Percentiles rank a stretch among this genome's conserved stretches.
These are phyloP conservation scores for Lipomyces orientalis DNA, from an alignment of 805 yeast species.

Conservation along the genomic window DNA sequence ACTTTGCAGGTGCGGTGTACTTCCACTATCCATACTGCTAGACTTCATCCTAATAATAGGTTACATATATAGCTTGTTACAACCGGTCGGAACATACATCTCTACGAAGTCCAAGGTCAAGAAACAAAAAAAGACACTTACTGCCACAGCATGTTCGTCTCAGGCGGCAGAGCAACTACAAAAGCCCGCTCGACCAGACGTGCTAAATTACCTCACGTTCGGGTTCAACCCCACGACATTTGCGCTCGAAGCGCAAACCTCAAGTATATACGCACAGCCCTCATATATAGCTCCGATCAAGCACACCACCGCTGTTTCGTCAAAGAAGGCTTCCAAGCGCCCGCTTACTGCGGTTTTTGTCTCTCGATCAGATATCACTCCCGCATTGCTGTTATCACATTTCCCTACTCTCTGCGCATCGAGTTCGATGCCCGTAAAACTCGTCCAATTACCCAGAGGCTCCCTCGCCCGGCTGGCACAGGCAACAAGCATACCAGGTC, in stretches of 20 bases:
- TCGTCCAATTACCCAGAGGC: conserved; percentile 30
- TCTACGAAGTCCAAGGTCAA: conserved; percentile 8
- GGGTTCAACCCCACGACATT: conserved; percentile 31
- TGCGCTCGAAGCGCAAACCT: conserved; percentile 30
- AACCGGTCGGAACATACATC: conserved; percentile 19
- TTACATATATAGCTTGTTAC: conserved; percentile 12
- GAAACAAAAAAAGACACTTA: neutral
- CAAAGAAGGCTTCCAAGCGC: conserved; percentile 5
- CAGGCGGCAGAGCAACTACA: neutral
- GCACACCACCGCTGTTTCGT: neutral
- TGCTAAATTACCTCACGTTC: conserved; percentile 22
- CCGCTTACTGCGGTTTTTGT: conserved; percentile 36
- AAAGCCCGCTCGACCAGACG: conserved; percentile 16
- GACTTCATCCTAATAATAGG: neutral
- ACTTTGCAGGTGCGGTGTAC: conserved; percentile 15
- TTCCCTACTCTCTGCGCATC: conserved; percentile 36
- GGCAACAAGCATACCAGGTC: conserved; percentile 21
- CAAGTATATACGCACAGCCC: conserved; percentile 8
- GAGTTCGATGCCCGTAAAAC: conserved; percentile 22
- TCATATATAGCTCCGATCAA: neutral
- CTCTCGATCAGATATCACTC: conserved; percentile 37
- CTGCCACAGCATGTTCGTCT: neutral
- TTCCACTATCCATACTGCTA: neutral
- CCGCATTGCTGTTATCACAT: conserved; percentile 36
- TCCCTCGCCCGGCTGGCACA: conserved; percentile 16